These are phyloP conservation scores for Apiospora phragmitis DNA, from an alignment of 2,329 filamentous ascomycete species.

Conservation along the genomic window DNA sequence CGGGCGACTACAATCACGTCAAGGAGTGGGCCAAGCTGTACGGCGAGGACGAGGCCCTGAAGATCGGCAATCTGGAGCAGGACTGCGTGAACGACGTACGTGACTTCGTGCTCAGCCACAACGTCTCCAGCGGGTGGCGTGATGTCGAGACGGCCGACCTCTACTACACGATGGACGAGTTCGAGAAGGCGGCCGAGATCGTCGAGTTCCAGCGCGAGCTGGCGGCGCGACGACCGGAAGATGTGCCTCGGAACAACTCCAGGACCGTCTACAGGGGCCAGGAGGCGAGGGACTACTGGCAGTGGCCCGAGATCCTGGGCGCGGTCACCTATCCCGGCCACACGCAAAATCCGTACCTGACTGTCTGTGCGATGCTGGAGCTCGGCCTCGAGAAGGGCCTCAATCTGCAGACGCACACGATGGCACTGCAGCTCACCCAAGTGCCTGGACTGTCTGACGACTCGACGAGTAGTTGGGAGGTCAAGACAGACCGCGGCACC, in stretches of 20 bases:
- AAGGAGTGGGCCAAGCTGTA: neutral
- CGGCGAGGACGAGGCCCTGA: slow-evolving; percentile 1
- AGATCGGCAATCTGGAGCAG: neutral
- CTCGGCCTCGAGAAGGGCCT: slow-evolving; percentile 13
- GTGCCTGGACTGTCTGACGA: neutral
- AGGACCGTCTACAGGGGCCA: neutral
- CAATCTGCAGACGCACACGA: slow-evolving; percentile 7
- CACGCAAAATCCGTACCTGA: slow-evolving; percentile 12
- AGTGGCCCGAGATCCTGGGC: neutral
- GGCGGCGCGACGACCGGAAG: neutral
- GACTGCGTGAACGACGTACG: slow-evolving; percentile 1
- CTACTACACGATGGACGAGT: neutral
- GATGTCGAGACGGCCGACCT: neutral
- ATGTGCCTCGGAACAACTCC: neutral
- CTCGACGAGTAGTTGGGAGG: neutral
- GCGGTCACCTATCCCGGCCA: neutral
- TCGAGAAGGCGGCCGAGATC: neutral
- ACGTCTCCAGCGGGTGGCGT: neutral
- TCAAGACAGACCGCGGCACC: neutral
- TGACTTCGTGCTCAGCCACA: neutral
- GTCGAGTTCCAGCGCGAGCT: neutral
- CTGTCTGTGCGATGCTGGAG: slow-evolving; percentile 14
- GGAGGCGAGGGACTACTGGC: neutral
- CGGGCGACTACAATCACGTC: neutral
- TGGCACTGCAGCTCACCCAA: neutral